Evolutionary conservation across 768 basidiomycete species (phyloP).

Genomic region (Glaciozyma martinii): DNA sequence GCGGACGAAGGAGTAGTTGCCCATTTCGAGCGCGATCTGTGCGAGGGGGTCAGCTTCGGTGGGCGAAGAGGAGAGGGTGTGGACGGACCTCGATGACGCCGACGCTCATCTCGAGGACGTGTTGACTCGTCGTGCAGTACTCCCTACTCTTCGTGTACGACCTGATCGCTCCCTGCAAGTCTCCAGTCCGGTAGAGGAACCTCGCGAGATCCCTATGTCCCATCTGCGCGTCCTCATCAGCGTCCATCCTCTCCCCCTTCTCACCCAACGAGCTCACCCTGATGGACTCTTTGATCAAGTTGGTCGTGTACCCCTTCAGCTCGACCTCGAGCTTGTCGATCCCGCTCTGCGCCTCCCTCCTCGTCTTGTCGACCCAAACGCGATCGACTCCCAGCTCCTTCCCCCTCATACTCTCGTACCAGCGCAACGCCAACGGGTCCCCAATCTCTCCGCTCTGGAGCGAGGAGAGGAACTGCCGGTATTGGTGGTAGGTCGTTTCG

Average conservation of each 20-base stretch:
- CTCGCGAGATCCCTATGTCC: constrained; percentile 79
- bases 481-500: constrained; percentile 29
- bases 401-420: constrained; percentile 10
- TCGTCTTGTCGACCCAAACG: constrained; percentile 55
- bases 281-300: constrained; percentile 98
- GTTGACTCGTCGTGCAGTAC: constrained; percentile 79
- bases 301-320: constrained; percentile 85
- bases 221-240: constrained; percentile 52
- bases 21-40: constrained; percentile 74
- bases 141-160: constrained; percentile 87
- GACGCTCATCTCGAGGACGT: constrained; percentile 82
- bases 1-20: constrained; percentile 73
- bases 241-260: background rate
- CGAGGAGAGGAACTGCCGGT: constrained; percentile 43
- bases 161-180: constrained; percentile 61
- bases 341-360: constrained; percentile 57
- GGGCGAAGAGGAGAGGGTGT: background rate
- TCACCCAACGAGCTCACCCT: constrained; percentile 49
- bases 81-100: constrained; percentile 41
- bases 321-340: constrained; percentile 81
- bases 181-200: constrained; percentile 64
- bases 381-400: constrained; percentile 52
- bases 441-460: constrained; percentile 27
- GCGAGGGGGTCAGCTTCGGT: constrained; percentile 14
- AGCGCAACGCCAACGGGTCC: constrained; percentile 5